These are phyloP conservation scores for Eutrema japonicum DNA, from an alignment of 345 rosid genomes.

Conservation along the genomic window DNA sequence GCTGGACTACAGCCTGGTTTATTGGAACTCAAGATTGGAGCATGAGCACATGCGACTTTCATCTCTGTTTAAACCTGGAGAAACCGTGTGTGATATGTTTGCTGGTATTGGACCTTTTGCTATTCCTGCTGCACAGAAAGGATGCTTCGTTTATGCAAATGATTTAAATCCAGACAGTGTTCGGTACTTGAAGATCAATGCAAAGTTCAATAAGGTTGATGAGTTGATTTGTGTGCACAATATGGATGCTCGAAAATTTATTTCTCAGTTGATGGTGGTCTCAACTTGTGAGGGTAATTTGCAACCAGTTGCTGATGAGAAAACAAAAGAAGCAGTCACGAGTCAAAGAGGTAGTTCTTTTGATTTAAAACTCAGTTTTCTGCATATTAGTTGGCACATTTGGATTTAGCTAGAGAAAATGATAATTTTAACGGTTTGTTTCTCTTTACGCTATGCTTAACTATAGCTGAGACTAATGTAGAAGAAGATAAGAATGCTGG, in stretches of 20 bases:
- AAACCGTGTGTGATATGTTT: conserved; percentile 92
- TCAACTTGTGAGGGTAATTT: conserved; percentile 47
- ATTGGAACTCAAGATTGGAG: conserved; percentile 96
- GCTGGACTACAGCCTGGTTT: conserved; percentile 84
- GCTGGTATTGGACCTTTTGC: conserved; percentile 98
- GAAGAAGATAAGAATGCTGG: conserved; percentile 29
- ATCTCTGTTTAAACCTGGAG: conserved; percentile 75
- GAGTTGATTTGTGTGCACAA: conserved; percentile 61
- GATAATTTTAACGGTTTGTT: background rate
- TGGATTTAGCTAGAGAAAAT: conserved; percentile 3
- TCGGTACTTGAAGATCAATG: conserved; percentile 81
- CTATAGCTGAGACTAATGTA: conserved; percentile 45
- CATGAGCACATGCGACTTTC: conserved; percentile 88
- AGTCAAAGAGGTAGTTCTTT: conserved; percentile 47
- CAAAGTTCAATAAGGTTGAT: conserved; percentile 82
- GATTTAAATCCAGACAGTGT: conserved; percentile 86
- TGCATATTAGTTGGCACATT: background rate
- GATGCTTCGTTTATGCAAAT: conserved; percentile 88
- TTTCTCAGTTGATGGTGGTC: conserved; percentile 60
- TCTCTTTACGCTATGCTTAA: conserved; percentile 25
- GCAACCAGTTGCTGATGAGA: conserved; percentile 46
- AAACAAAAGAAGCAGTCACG: conserved; percentile 39
- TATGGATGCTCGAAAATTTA: conserved; percentile 89
- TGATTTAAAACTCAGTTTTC: background rate
- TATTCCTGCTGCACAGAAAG: conserved; percentile 90